Evolutionary conservation across 441 rosid species (phyloP).

Genomic region (Brassica hybrid): DNA sequence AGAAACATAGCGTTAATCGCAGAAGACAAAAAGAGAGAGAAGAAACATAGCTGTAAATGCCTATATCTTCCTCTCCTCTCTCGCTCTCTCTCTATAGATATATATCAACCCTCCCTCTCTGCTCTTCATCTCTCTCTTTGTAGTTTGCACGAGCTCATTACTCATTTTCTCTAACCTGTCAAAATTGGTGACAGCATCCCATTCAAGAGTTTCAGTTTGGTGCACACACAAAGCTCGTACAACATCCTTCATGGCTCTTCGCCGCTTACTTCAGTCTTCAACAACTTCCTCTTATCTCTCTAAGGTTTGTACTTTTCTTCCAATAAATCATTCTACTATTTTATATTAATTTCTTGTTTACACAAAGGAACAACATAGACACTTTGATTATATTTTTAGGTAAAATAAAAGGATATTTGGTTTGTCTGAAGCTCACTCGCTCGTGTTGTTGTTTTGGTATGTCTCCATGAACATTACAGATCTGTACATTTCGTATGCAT

Average conservation of each 20-base stretch:
- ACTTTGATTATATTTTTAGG: too few species aligned
- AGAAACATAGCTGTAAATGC: constrained; percentile 1
- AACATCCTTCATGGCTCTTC: constrained; percentile 35
- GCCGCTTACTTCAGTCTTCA: constrained; percentile 30
- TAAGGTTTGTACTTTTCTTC: constrained; percentile 18
- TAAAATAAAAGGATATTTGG: too few species aligned
- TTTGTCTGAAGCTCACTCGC: too few species aligned
- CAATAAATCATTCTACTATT: neutral
- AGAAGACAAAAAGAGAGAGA: neutral
- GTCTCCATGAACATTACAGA: too few species aligned
- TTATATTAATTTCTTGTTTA: neutral
- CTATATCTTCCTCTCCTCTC: neutral
- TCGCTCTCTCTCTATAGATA: neutral
- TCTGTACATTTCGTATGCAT: too few species aligned
- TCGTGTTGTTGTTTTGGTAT: too few species aligned
- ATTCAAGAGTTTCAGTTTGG: constrained; percentile 18
- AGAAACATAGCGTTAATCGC: neutral
- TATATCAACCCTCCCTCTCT: neutral
- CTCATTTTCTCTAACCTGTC: too few species aligned
- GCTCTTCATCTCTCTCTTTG: too few species aligned
- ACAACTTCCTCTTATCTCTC: constrained; percentile 25
- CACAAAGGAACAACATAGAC: too few species aligned
- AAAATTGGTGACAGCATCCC: constrained; percentile 1
- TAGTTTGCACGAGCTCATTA: too few species aligned
- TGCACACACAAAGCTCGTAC: constrained; percentile 24